Evolutionary conservation across 352 stramenopile genomes (phyloP).

Genomic region (Globisporangium lucens): DNA sequence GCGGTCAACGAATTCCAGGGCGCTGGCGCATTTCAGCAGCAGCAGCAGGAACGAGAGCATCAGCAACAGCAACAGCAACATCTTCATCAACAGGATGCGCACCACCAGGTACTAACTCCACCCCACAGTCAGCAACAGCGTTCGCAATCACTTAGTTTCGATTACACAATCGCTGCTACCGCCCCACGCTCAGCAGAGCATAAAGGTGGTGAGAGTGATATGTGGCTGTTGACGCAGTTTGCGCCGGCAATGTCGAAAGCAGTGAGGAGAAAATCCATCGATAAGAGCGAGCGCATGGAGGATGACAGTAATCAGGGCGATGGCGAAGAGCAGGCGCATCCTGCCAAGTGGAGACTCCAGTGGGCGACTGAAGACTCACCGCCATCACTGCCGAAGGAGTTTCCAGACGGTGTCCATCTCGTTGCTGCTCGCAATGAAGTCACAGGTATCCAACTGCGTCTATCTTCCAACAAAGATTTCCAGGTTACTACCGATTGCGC

Average conservation of each 20-base stretch:
- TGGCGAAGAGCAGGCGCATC: not conserved
- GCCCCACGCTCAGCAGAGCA: not conserved
- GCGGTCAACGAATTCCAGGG: conserved; percentile 6
- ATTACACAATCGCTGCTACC: not conserved
- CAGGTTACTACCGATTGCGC: conserved; percentile 43
- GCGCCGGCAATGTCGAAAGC: conserved; percentile 53
- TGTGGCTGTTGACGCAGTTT: conserved; percentile 53
- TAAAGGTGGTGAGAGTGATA: conserved; percentile 6
- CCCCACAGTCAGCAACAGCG: conserved; percentile 1
- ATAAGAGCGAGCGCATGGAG: not conserved
- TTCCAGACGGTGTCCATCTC: conserved; percentile 39
- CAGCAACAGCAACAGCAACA: not conserved
- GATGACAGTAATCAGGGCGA: conserved; percentile 22
- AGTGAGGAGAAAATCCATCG: conserved; percentile 3
- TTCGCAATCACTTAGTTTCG: not conserved
- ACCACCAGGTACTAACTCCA: not conserved
- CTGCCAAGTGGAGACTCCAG: conserved; percentile 20
- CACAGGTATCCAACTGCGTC: conserved; percentile 46
- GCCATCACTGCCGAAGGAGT: conserved; percentile 17
- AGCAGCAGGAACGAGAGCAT: conserved; percentile 1
- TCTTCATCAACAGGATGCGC: conserved; percentile 1
- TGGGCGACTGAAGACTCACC: conserved; percentile 33
- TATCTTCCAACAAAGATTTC: conserved; percentile 57
- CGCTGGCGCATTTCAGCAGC: not conserved
- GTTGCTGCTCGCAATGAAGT: conserved; percentile 53